These are phyloP conservation scores for Entomortierella beljakovae DNA, from an alignment of 192 early-diverging fungal genomes.

Conservation along the genomic window DNA sequence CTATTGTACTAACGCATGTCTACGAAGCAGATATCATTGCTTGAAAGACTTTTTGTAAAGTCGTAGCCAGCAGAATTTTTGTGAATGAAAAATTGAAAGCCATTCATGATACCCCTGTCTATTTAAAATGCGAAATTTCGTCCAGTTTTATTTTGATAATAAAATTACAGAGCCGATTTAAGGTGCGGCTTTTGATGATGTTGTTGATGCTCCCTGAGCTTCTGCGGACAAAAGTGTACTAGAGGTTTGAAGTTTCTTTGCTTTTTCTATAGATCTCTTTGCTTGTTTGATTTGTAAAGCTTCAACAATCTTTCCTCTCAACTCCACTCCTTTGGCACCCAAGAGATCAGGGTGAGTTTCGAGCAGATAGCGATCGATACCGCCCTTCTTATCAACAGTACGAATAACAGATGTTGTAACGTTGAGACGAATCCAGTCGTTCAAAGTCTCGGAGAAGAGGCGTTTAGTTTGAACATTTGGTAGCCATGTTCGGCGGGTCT, in stretches of 20 bases:
- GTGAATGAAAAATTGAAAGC: too few species aligned
- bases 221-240: conserved; percentile 15
- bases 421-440: conserved; percentile 65
- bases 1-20: too few species aligned
- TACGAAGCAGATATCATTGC: too few species aligned
- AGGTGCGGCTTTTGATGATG: conserved; percentile 16
- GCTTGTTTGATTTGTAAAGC: conserved; percentile 67
- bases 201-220: conserved; percentile 13
- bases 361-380: conserved; percentile 80
- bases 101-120: too few species aligned
- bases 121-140: too few species aligned
- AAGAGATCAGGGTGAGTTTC: conserved; percentile 76
- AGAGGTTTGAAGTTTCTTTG: conserved; percentile 3
- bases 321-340: conserved; percentile 46
- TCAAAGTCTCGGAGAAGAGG: conserved; percentile 74
- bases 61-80: too few species aligned
- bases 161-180: conserved; percentile 16
- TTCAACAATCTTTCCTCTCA: conserved; percentile 57
- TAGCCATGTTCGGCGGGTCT: conserved; percentile 80
- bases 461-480: conserved; percentile 79
- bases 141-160: too few species aligned
- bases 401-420: conserved; percentile 77
- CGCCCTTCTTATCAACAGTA: conserved; percentile 87
- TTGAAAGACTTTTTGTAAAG: too few species aligned
- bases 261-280: conserved; percentile 32